A percentile compares a stretch with the other conserved stretches of the same genome.
phyloP scores from a whole-genome alignment of 2,329 filamentous ascomycete species.

The Colletotrichum incanum region DNA sequence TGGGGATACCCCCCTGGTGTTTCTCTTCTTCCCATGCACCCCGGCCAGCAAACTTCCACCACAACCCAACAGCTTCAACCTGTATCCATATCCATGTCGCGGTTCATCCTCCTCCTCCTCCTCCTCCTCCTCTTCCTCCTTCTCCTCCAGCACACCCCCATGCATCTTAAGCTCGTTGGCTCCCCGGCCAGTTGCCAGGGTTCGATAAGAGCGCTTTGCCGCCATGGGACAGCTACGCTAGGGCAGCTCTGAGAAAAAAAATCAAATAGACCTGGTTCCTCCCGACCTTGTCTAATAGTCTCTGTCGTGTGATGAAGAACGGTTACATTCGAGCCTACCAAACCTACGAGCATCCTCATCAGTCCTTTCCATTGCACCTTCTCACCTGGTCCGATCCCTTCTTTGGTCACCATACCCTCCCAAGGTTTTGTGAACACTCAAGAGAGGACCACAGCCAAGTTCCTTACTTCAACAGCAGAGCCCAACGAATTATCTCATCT shows the following conservation, averaged over 20 bases:
- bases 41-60: conserved; percentile 39
- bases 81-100: conserved; percentile 38
- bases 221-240: conserved; percentile 41
- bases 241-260: conserved; percentile 37
- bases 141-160: conserved; percentile 37
- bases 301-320: conserved; percentile 34
- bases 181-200: conserved; percentile 41
- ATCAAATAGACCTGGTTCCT: conserved; percentile 43
- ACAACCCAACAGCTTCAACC: conserved; percentile 42
- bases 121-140: conserved; percentile 8
- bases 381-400: conserved; percentile 22
- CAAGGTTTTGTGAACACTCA: conserved; percentile 25
- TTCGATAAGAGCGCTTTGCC: conserved; percentile 43
- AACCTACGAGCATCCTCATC: conserved; percentile 25
- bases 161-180: conserved; percentile 38
- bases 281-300: conserved; percentile 33
- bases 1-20: conserved; percentile 40
- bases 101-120: conserved; percentile 33
- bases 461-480: neutral
- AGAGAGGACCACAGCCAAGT: neutral
- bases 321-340: conserved; percentile 36
- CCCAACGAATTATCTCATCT: conserved; percentile 6
- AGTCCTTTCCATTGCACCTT: conserved; percentile 30
- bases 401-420: conserved; percentile 4
- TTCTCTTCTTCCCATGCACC: conserved; percentile 31